Percentiles rank a stretch among this genome's conserved stretches.
These are phyloP conservation scores for Mycena vulgaris DNA, from an alignment of 768 basidiomycete genomes.

Conservation along the genomic window DNA sequence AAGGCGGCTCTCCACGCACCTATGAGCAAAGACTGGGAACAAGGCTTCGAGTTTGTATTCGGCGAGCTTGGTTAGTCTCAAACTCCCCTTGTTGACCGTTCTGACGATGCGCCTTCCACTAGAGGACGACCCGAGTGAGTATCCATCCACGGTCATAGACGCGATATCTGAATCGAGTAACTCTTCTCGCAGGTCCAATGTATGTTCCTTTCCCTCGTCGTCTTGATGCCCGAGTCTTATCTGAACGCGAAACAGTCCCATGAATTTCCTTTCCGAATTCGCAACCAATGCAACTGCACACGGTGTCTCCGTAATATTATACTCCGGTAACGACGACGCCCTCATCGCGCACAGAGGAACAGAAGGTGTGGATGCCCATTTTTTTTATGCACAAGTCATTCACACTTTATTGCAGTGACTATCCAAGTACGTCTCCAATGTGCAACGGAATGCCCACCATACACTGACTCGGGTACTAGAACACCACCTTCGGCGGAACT, in stretches of 20 bases:
- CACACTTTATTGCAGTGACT: conserved; percentile 56
- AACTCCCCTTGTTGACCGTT: background rate
- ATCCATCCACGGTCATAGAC: background rate
- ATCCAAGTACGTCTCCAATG: conserved; percentile 63
- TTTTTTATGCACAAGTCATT: conserved; percentile 6
- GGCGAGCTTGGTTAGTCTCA: conserved; percentile 46
- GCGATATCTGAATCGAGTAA: conserved; percentile 1
- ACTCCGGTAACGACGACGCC: conserved; percentile 79
- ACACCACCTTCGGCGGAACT: conserved; percentile 85
- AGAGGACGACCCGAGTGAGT: conserved; percentile 58
- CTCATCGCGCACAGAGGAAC: conserved; percentile 75
- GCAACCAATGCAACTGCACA: conserved; percentile 73
- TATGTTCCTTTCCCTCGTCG: conserved; percentile 40
- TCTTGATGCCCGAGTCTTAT: conserved; percentile 1
- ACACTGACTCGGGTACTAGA: conserved; percentile 55
- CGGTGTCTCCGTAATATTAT: conserved; percentile 69
- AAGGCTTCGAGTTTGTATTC: conserved; percentile 56
- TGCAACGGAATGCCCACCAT: background rate
- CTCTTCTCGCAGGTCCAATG: conserved; percentile 48
- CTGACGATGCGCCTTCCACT: conserved; percentile 7
- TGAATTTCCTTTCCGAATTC: conserved; percentile 75
- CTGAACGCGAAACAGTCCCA: conserved; percentile 59
- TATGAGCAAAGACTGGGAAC: conserved; percentile 65
- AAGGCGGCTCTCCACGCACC: conserved; percentile 79
- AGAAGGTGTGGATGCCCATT: conserved; percentile 61